These are phyloP conservation scores for Anthracocystis setariae DNA, from an alignment of 1,284 basidiomycete genomes.

Conservation along the genomic window DNA sequence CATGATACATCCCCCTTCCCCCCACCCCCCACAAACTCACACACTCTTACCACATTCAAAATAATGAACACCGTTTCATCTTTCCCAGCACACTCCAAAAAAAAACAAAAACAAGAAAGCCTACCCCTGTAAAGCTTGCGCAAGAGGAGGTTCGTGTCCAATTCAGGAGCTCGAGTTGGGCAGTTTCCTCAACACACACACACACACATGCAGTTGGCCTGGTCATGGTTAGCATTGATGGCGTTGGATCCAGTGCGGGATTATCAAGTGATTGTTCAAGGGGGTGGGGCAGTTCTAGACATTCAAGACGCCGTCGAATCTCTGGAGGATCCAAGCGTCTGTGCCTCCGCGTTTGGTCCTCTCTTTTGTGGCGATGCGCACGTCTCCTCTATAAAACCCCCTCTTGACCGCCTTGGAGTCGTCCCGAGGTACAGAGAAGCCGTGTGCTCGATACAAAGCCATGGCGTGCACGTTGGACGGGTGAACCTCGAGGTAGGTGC, in stretches of 20 bases:
- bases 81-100: neutral
- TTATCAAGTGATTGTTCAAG: neutral
- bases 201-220: too few species aligned
- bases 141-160: too few species aligned
- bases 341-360: conserved; percentile 51
- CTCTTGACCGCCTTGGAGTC: conserved; percentile 23
- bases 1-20: neutral
- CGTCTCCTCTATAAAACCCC: conserved; percentile 56
- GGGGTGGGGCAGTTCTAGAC: neutral
- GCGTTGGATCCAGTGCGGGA: too few species aligned
- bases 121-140: too few species aligned
- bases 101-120: too few species aligned
- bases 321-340: conserved; percentile 54
- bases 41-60: neutral
- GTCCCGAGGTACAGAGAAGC: conserved; percentile 31
- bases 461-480: conserved; percentile 51
- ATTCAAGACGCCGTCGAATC: conserved; percentile 26
- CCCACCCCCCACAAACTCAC: neutral
- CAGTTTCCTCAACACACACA: too few species aligned
- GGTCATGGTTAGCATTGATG: too few species aligned
- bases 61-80: neutral
- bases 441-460: conserved; percentile 40
- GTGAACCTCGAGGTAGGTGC: conserved; percentile 54
- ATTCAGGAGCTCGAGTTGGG: too few species aligned
- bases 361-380: conserved; percentile 42